These are phyloP conservation scores for Biscogniauxia mediterranea DNA, from an alignment of 2,329 filamentous ascomycete species.

Conservation along the genomic window DNA sequence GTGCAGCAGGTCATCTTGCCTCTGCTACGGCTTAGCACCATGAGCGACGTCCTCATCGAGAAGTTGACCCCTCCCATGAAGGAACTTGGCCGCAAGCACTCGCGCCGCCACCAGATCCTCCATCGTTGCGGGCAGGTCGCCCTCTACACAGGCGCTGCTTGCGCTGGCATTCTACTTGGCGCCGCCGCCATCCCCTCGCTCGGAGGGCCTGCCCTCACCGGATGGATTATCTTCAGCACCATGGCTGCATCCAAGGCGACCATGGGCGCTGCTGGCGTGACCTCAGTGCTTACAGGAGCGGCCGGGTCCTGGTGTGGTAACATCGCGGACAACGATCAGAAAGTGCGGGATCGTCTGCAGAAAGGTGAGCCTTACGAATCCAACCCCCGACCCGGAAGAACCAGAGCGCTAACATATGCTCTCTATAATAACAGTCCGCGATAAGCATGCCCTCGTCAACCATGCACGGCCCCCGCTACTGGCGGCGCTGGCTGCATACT, in stretches of 20 bases:
- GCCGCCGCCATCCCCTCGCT: not conserved
- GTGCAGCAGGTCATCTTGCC: not conserved
- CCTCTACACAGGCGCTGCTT: not conserved
- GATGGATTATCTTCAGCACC: not conserved
- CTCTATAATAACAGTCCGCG: not conserved
- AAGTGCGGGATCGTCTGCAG: not conserved
- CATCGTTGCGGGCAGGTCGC: not conserved
- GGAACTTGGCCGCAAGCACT: not conserved
- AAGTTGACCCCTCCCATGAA: not conserved
- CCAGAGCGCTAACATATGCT: not conserved
- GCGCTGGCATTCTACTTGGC: not conserved
- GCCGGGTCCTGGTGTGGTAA: not conserved
- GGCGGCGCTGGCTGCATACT: not conserved
- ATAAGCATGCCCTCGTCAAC: not conserved
- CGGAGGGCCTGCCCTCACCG: not conserved
- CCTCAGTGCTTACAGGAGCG: not conserved
- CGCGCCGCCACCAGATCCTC: not conserved
- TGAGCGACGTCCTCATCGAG: not conserved
- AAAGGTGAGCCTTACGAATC: not conserved
- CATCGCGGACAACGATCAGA: not conserved
- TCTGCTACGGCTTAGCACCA: not conserved
- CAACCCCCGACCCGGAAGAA: too few species aligned
- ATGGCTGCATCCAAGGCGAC: not conserved
- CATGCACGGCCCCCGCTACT: not conserved
- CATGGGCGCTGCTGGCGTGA: not conserved